Percentiles rank a stretch among this genome's conserved stretches.
Evolutionary conservation across 768 basidiomycete genomes (phyloP).

Genomic region (Cystofilobasidium macerans): DNA sequence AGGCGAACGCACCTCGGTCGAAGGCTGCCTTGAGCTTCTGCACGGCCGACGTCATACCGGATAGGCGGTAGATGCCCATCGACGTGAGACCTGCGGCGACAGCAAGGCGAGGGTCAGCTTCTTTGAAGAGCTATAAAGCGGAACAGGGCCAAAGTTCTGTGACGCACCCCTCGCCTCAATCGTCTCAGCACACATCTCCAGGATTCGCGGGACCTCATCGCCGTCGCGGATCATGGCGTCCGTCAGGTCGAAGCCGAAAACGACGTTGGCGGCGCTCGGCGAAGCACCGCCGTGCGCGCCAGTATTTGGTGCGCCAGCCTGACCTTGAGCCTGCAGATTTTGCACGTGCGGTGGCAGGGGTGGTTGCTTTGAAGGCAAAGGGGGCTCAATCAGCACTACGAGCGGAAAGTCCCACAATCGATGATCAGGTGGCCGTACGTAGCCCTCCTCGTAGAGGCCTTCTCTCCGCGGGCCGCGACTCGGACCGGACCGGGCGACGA

Average conservation of each 20-base stretch:
- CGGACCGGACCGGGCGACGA: slow-evolving; percentile 62
- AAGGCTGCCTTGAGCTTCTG: slow-evolving; percentile 66
- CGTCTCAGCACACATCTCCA: slow-evolving; percentile 77
- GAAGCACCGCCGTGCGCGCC: not conserved
- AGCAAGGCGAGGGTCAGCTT: not conserved
- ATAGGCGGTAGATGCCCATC: slow-evolving; percentile 87
- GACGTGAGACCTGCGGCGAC: slow-evolving; percentile 44
- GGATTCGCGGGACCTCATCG: slow-evolving; percentile 74
- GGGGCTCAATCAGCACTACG: not conserved
- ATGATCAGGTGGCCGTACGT: slow-evolving; percentile 46
- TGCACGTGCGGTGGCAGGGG: slow-evolving; percentile 37
- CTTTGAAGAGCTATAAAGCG: not conserved
- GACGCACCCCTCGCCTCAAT: slow-evolving; percentile 73
- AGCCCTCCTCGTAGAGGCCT: slow-evolving; percentile 82
- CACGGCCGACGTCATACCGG: slow-evolving; percentile 80
- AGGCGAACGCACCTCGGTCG: slow-evolving; percentile 57
- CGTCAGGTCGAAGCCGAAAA: slow-evolving; percentile 82
- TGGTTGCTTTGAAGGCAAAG: slow-evolving; percentile 43
- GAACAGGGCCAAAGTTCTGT: not conserved
- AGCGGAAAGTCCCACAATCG: not conserved
- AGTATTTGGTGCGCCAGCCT: no score
- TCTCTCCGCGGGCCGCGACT: slow-evolving; percentile 71
- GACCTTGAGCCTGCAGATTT: slow-evolving; percentile 24
- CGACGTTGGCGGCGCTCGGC: slow-evolving; percentile 44
- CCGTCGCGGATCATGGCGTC: slow-evolving; percentile 89